phyloP scores from a whole-genome alignment of 2,329 filamentous ascomycete genomes.

The Diatrype stigma region DNA sequence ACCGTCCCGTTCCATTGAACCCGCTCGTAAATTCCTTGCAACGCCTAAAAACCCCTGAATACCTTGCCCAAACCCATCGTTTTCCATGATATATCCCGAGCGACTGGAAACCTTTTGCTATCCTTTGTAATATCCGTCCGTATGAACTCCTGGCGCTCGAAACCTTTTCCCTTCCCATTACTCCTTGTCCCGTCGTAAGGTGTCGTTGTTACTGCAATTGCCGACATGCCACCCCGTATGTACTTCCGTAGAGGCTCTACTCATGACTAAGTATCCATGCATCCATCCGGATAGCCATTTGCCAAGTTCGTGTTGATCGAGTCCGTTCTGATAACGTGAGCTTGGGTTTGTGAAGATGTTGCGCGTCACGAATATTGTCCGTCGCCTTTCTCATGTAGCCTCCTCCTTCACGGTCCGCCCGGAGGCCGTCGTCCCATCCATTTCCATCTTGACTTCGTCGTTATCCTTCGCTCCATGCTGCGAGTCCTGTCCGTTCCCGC shows the following conservation, averaged over 20 bases:
- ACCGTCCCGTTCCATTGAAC: no score
- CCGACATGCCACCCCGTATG: not conserved
- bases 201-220: not conserved
- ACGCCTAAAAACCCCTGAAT: no score
- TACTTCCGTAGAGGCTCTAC: not conserved
- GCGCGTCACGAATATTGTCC: not conserved
- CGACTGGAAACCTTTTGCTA: no score
- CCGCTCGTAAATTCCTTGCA: no score
- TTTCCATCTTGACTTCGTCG: not conserved
- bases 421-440: not conserved
- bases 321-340: no score
- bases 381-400: not conserved
- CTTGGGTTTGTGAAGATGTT: not conserved
- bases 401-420: not conserved
- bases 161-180: not conserved
- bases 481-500: conserved; percentile 38
- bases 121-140: not conserved
- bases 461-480: conserved; percentile 11
- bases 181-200: not conserved
- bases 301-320: not conserved
- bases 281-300: not conserved
- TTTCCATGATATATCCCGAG: no score
- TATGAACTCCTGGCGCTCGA: not conserved
- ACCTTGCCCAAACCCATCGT: no score
- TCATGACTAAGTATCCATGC: not conserved